Conservation (phyloP, 768 basidiomycete species). For the Tephrocybe rancida region DNA sequence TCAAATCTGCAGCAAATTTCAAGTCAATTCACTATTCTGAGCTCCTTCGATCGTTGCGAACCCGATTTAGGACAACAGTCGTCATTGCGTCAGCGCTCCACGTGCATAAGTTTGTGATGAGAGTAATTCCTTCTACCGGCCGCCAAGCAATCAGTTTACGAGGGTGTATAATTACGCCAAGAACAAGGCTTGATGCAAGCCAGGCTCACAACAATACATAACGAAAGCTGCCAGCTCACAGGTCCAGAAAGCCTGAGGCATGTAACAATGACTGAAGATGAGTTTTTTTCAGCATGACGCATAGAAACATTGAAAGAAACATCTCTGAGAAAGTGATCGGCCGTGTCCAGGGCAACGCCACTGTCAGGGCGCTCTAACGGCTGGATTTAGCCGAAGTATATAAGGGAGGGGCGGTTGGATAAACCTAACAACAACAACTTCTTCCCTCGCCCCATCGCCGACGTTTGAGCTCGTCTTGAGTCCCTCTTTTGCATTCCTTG, state of each 20-base stretch:
- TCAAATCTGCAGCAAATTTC: too few species aligned
- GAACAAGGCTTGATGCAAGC: neutral
- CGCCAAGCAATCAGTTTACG: slow-evolving; percentile 8
- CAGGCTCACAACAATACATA: too few species aligned
- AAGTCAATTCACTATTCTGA: too few species aligned
- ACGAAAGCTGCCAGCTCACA: too few species aligned
- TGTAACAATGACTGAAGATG: too few species aligned
- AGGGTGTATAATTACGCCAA: neutral
- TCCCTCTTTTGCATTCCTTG: slow-evolving; percentile 22
- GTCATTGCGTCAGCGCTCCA: slow-evolving; percentile 4
- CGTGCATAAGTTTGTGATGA: neutral
- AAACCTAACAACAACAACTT: slow-evolving; percentile 4
- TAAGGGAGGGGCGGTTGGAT: slow-evolving; percentile 6
- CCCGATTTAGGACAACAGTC: neutral
- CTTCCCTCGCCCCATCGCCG: slow-evolving; percentile 8
- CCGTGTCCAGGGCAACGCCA: slow-evolving; percentile 12
- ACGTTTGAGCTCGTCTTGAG: slow-evolving; percentile 17
- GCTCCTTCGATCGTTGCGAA: too few species aligned
- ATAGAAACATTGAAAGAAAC: neutral
- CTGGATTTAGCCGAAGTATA: slow-evolving; percentile 21
- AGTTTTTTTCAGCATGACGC: too few species aligned
- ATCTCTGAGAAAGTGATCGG: slow-evolving; percentile 4
- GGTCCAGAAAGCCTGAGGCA: too few species aligned
- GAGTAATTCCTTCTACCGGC: neutral
- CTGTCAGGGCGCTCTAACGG: neutral